Base-by-base conservation (phyloP, 2,329 filamentous ascomycete species). In the Botrytis elliptica region DNA sequence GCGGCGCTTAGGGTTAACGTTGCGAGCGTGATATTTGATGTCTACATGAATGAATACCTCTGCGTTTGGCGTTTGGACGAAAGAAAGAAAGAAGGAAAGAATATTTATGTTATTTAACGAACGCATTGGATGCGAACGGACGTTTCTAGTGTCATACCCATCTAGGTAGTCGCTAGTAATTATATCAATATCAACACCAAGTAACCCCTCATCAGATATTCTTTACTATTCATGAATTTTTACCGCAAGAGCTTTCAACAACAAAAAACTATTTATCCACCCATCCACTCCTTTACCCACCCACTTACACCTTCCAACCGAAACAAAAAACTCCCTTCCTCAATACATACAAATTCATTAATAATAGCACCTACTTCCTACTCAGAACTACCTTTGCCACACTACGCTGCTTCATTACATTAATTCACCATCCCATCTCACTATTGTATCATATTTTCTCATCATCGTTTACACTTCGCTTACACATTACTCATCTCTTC, bases 1-100 rank as follows among this genome's bases (percentile, higher is more conserved):
- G 91, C 79, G 91, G 91, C 70, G 90, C 90, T 71, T 93, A 80
- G 44, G 7, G n/a, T 9, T 18, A 29, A 18, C 52, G 20, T 18
- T 33, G 40, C 20, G 16, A 57, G 29, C 66, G 68, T 63, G 55
- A 42, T 69, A 38, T 69, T 42, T 69, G 49, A 69, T 68, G 29
- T 67, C 38, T 67, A 29, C n/a, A 59, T 67, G 62, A 29, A 71
- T 64, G n/a, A 16, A 55, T 68, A 55, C 22, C 29, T 68, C 42
- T 42, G 36, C 40, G 55, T 42, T 71, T 64, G 59, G 69, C 69
- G 69, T 71, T 64, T 4, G 68, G 69, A 52, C 59, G 29, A 49
- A 52, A 49, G 29, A 38, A 71, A 29, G 25, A 52, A 25, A 18
- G 25, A 55, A 55, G 4, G 52, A 8, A 8, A 33, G 36, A 33